Conservation (phyloP, 2,329 filamentous ascomycete genomes). For the Claviceps sorghi region DNA sequence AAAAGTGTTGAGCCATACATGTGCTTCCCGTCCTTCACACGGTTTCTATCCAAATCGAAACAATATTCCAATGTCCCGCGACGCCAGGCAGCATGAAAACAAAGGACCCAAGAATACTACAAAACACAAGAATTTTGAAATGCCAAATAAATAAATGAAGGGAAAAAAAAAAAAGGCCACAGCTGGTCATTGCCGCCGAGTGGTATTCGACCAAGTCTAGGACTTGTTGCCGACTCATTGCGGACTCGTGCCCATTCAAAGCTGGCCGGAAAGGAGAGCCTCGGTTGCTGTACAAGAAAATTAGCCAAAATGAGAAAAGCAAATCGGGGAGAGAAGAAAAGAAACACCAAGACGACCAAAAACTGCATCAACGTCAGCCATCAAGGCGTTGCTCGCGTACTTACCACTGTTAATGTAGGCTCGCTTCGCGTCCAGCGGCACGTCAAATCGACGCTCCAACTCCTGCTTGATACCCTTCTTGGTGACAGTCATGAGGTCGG, state of each 20-base stretch:
- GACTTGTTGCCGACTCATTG: no score
- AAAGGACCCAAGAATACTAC: not conserved
- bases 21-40: not conserved
- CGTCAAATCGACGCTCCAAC: constrained; percentile 77
- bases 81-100: constrained; percentile 2
- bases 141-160: not conserved
- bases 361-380: not conserved
- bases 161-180: not conserved
- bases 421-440: constrained; percentile 73
- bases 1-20: not conserved
- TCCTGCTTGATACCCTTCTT: constrained; percentile 97
- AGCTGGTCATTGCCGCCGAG: no score
- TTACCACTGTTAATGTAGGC: constrained; percentile 87
- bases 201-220: no score
- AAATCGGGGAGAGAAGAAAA: constrained; percentile 7
- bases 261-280: constrained; percentile 61
- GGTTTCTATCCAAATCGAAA: not conserved
- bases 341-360: not conserved
- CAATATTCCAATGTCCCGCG: not conserved
- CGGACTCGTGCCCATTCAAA: constrained; percentile 30
- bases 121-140: not conserved
- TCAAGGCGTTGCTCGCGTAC: constrained; percentile 19
- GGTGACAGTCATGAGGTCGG: constrained; percentile 92
- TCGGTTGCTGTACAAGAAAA: constrained; percentile 46
- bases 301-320: not conserved